Percentiles rank a stretch among this genome's conserved stretches.
Conservation (phyloP, 768 basidiomycete species). For the Rossbeevera mucosa region DNA sequence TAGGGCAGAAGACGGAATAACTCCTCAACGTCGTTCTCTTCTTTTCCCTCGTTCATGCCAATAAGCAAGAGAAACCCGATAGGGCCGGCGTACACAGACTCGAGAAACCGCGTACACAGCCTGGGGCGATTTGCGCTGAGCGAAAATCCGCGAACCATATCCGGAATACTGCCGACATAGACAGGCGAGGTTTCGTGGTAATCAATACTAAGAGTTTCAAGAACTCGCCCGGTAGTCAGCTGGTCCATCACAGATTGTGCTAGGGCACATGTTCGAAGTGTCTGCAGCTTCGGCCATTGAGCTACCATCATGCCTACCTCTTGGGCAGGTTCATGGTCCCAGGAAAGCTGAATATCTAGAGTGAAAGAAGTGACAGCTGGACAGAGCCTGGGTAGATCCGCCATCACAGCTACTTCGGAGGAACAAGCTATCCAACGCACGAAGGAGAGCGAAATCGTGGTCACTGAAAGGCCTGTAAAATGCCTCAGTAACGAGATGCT, state of each 20-base stretch:
- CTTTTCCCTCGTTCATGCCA: conserved; percentile 3
- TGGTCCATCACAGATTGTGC: conserved; percentile 13
- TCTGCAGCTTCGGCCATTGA: conserved; percentile 11
- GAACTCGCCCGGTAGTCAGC: neutral
- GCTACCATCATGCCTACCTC: conserved; percentile 16
- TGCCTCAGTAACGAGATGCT: conserved; percentile 13
- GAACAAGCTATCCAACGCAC: conserved; percentile 10
- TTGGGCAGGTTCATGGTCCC: conserved; percentile 4
- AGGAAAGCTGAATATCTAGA: conserved; percentile 4
- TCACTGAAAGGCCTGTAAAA: conserved; percentile 10
- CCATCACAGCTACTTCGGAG: conserved; percentile 13
- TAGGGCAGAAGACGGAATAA: conserved; percentile 9
- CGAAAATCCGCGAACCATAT: conserved; percentile 11
- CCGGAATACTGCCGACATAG: conserved; percentile 12
- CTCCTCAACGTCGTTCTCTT: neutral
- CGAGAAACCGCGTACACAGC: conserved; percentile 9
- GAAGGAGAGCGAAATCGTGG: conserved; percentile 12
- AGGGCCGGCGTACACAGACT: conserved; percentile 12
- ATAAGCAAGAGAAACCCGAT: conserved; percentile 3
- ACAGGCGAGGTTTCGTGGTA: conserved; percentile 1
- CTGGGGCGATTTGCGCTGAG: conserved; percentile 2
- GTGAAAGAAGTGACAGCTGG: conserved; percentile 20
- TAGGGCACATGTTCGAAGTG: conserved; percentile 11
- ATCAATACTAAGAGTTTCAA: conserved; percentile 15
- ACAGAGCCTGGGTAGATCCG: conserved; percentile 14